Evolutionary conservation across 495 filamentous ascomycete genomes (phyloP).

Genomic region (Chaetomium fimeti): DNA sequence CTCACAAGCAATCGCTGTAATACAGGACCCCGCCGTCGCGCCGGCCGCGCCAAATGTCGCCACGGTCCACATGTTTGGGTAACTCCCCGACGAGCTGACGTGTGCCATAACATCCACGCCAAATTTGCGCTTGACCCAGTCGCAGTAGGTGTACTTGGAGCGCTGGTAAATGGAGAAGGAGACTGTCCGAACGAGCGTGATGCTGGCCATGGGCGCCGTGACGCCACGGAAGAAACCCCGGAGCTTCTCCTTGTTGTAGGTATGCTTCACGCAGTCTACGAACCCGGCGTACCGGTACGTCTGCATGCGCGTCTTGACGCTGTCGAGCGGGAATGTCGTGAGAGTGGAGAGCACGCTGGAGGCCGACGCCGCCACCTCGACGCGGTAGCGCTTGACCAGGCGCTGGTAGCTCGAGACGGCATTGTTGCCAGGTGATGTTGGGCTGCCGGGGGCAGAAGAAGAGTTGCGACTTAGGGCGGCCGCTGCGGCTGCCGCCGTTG

Average conservation of each 20-base stretch:
- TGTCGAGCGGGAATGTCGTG: constrained; percentile 75
- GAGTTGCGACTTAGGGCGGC: constrained; percentile 17
- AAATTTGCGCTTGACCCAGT: constrained; percentile 60
- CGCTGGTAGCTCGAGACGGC: constrained; percentile 46
- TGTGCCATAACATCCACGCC: constrained; percentile 68
- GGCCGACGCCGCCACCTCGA: constrained; percentile 72
- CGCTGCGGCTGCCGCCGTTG: constrained; percentile 11
- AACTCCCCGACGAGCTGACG: constrained; percentile 67
- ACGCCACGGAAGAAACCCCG: constrained; percentile 80
- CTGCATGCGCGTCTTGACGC: constrained; percentile 84
- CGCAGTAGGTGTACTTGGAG: constrained; percentile 73
- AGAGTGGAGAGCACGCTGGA: constrained; percentile 73
- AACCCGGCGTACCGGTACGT: constrained; percentile 72
- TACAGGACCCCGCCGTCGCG: constrained; percentile 72
- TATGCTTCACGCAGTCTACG: constrained; percentile 66
- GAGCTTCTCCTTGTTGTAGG: constrained; percentile 68
- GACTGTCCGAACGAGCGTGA: constrained; percentile 84
- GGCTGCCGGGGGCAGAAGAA: neutral
- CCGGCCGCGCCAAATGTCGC: constrained; percentile 76
- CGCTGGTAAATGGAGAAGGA: constrained; percentile 92
- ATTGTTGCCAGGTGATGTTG: constrained; percentile 14
- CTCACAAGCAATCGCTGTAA: constrained; percentile 85
- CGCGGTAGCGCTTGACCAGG: constrained; percentile 71
- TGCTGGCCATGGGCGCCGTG: constrained; percentile 76
- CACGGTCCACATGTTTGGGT: constrained; percentile 65